Conservation (phyloP, 2,329 filamentous ascomycete genomes). For the Aspergillus sergii region DNA sequence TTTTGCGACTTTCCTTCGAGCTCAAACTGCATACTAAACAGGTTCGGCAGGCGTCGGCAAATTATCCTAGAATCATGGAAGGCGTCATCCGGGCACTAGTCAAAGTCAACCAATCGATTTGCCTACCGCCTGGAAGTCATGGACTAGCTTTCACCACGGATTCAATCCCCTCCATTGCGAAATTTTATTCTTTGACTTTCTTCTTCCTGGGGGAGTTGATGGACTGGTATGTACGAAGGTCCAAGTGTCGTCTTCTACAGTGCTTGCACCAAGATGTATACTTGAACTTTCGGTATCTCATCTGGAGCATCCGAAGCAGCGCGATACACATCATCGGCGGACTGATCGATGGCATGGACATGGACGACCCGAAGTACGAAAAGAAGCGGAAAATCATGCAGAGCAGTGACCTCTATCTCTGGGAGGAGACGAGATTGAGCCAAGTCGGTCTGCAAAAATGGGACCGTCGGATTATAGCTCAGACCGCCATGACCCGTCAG, state of each 20-base stretch:
- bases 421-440: slow-evolving; percentile 35
- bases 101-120: slow-evolving; percentile 36
- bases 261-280: slow-evolving; percentile 40
- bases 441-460: slow-evolving; percentile 35
- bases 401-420: slow-evolving; percentile 25
- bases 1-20: neutral
- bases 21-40: slow-evolving; percentile 2
- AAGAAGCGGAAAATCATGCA: slow-evolving; percentile 18
- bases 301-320: slow-evolving; percentile 33
- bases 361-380: slow-evolving; percentile 26
- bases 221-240: slow-evolving; percentile 40
- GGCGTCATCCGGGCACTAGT: slow-evolving; percentile 36
- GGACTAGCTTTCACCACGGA: slow-evolving; percentile 14
- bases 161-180: slow-evolving; percentile 26
- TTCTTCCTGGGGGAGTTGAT: slow-evolving; percentile 42
- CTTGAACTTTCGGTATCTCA: slow-evolving; percentile 34
- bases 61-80: slow-evolving; percentile 39
- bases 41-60: slow-evolving; percentile 33
- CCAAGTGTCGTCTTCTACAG: slow-evolving; percentile 37
- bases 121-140: slow-evolving; percentile 17
- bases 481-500: slow-evolving; percentile 39
- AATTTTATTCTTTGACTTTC: slow-evolving; percentile 38
- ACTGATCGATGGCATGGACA: slow-evolving; percentile 24
- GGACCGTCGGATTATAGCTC: slow-evolving; percentile 35
- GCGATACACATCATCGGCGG: slow-evolving; percentile 22